Percentiles rank a stretch among this genome's conserved stretches.
Conservation (phyloP, 2,329 filamentous ascomycete genomes). For the Didymella pinodella region DNA sequence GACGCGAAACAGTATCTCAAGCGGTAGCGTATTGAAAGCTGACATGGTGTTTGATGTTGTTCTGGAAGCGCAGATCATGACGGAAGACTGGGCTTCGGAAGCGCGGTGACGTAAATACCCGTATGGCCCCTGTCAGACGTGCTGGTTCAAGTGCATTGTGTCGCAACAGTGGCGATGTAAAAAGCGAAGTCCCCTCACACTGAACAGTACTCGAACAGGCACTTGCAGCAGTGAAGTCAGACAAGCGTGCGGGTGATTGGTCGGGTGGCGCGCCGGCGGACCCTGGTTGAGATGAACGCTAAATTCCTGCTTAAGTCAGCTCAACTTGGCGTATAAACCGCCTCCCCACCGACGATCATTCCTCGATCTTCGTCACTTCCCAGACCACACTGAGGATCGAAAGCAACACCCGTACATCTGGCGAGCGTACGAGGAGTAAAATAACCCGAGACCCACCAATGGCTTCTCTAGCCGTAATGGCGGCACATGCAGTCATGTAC, state of each 20-base stretch:
- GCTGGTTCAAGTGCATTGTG: background rate
- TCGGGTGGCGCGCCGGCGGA: background rate
- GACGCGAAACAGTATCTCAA: conserved; percentile 41
- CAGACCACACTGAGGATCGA: conserved; percentile 17
- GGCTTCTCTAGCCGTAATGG: conserved; percentile 14
- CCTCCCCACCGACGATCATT: conserved; percentile 24
- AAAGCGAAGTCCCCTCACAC: background rate
- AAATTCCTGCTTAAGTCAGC: conserved; percentile 7
- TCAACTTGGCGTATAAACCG: conserved; percentile 18
- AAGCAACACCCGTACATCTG: conserved; percentile 4
- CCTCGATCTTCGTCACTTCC: conserved; percentile 19
- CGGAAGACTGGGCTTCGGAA: background rate
- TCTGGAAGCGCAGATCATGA: conserved; percentile 3
- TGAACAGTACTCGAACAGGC: background rate
- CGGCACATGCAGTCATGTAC: conserved; percentile 22
- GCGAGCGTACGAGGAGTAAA: conserved; percentile 10
- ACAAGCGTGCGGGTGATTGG: conserved; percentile 7
- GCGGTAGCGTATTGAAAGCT: conserved; percentile 34
- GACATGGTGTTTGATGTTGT: conserved; percentile 20
- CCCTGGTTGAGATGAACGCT: conserved; percentile 10
- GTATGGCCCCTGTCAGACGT: background rate
- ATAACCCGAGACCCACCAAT: conserved; percentile 20
- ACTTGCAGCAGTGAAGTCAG: conserved; percentile 1
- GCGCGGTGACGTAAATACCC: conserved; percentile 1
- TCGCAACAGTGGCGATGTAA: background rate